These are phyloP conservation scores for Xylariales sp. DNA, from an alignment of 2,329 filamentous ascomycete genomes.

Conservation along the genomic window DNA sequence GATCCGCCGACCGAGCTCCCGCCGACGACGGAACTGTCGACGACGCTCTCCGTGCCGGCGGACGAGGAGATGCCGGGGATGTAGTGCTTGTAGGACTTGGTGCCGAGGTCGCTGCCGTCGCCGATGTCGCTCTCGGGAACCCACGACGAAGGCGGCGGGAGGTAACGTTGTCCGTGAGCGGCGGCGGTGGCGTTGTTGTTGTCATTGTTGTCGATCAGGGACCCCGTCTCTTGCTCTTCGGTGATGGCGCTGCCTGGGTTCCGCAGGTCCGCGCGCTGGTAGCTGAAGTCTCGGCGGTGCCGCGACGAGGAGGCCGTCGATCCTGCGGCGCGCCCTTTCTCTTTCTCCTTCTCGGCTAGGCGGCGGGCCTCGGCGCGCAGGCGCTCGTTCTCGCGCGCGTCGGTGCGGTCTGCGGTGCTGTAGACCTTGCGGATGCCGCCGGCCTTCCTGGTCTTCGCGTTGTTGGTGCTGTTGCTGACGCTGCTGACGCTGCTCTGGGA, in stretches of 20 bases:
- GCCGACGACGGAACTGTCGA: background rate
- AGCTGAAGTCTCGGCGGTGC: conserved; percentile 61
- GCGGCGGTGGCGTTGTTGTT: no score
- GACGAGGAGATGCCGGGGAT: conserved; percentile 62
- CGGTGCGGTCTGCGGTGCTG: conserved; percentile 67
- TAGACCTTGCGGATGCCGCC: conserved; percentile 72
- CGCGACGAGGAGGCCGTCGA: conserved; percentile 17
- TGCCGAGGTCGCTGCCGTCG: conserved; percentile 62
- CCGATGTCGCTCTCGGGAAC: conserved; percentile 54
- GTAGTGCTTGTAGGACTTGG: conserved; percentile 67
- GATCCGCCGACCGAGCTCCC: conserved; percentile 43
- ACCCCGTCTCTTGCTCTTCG: conserved; percentile 45
- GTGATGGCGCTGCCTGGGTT: conserved; percentile 51
- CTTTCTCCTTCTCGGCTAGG: conserved; percentile 66
- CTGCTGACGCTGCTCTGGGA: background rate
- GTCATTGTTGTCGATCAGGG: conserved; percentile 39
- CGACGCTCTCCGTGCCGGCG: conserved; percentile 22
- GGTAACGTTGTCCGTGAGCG: conserved; percentile 38
- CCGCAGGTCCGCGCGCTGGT: conserved; percentile 63
- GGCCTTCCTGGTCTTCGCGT: conserved; percentile 24
- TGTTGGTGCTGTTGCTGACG: background rate
- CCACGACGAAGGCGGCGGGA: conserved; percentile 52
- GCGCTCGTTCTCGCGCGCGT: conserved; percentile 63
- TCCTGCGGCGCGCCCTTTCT: conserved; percentile 59
- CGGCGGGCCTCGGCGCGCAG: conserved; percentile 67